Evolutionary conservation across 2,329 filamentous ascomycete species (phyloP).

Genomic region (Phyllosticta paracitricarpa): DNA sequence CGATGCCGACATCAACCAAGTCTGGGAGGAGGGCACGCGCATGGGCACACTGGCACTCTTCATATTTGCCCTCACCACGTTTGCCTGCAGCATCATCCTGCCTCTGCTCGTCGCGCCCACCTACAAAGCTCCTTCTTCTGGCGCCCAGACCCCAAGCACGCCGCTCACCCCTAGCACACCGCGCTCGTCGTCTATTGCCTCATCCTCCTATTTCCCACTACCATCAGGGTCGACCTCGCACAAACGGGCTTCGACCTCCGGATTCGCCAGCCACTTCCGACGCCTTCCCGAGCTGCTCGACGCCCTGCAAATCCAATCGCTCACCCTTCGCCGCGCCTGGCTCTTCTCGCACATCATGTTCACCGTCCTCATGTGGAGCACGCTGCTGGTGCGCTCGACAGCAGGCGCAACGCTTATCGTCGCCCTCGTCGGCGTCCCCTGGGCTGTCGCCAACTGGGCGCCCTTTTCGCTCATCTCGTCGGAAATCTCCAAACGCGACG

Average conservation of each 20-base stretch:
- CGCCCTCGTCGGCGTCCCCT: constrained; percentile 75
- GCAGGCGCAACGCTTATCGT: constrained; percentile 66
- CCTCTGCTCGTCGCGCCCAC: constrained; percentile 79
- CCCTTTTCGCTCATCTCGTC: constrained; percentile 92
- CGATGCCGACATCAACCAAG: constrained; percentile 60
- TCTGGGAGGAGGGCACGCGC: constrained; percentile 78
- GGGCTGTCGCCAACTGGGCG: constrained; percentile 89
- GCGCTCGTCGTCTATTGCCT: constrained; percentile 18
- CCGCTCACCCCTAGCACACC: constrained; percentile 24
- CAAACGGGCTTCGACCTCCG: constrained; percentile 10
- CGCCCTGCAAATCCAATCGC: constrained; percentile 62
- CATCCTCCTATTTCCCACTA: constrained; percentile 16
- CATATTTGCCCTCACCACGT: constrained; percentile 76
- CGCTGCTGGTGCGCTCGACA: constrained; percentile 65
- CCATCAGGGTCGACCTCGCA: constrained; percentile 14
- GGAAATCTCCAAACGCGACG: constrained; percentile 77
- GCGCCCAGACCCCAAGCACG: constrained; percentile 29
- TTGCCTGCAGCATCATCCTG: constrained; percentile 70
- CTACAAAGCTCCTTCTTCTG: constrained; percentile 44
- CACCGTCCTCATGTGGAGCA: constrained; percentile 68
- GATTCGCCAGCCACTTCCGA: not conserved
- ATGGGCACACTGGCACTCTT: constrained; percentile 83
- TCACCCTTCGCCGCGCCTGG: constrained; percentile 86
- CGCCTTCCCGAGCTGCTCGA: constrained; percentile 36
- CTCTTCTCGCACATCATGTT: constrained; percentile 78